Base-by-base conservation (phyloP, 257 asterid genomes). In the Rhazya stricta region DNA sequence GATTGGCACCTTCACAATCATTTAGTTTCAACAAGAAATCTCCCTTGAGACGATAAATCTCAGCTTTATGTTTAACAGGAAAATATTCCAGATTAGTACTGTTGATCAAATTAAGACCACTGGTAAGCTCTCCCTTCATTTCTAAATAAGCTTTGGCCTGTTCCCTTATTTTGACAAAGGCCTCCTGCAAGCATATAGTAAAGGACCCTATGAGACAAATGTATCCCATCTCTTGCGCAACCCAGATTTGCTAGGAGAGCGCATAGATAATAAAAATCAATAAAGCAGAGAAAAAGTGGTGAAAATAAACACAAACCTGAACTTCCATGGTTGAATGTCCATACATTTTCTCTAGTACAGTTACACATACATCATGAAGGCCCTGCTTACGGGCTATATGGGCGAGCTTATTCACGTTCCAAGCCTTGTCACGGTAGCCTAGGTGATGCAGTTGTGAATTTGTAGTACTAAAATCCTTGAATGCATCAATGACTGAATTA, bases 271-370 rank as follows among this genome's bases (percentile, higher is more conserved):
- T 63, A 58, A 62, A 36, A 19, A 39, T 66, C 62, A 72, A 43
- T 60, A 63, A 67, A 67, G 19, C 41, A 51, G 76, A 85, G 70
- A 46, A 25, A 76, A 37, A 62, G 56, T 19, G 16, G 45, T 53
- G 18, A 57, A 61, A 69, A 56, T 76, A 23, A 36, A 76, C 71
- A 46, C 58, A 34, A 4, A 94, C 99, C 99, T 95, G 99, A 79
- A 92, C 98, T 89, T 95, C 99, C 99, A 95, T 95, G 1, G 98
- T 92, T 27, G 99, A 89, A 89, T 95, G 99, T 56, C 99, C 99
- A 79, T 95, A 95, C 99, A 95, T 91, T 84, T 95, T 95, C 75
- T 95, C 98, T 68, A 95, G 87, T 72, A 95, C 87, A 74, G 94
- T 86, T 81, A 95, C 99, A 77, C 99, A 95, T 75, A 92, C 98